Percentiles rank a stretch among this genome's conserved stretches.
Evolutionary conservation across 306 rosid genomes (phyloP).

Genomic region (Trichosanthes cucumerina): DNA sequence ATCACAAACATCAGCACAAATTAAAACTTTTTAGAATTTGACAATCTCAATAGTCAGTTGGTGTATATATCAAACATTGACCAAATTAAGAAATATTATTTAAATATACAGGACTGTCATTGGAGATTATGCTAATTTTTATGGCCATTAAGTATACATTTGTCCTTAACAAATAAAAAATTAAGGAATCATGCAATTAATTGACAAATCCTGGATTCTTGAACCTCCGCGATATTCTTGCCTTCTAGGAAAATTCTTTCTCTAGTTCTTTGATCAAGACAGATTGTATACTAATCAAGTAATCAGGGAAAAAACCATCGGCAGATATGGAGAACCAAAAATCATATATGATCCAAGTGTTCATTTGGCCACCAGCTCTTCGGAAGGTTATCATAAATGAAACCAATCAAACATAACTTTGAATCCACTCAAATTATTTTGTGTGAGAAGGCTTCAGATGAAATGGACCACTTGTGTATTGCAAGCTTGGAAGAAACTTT

Average conservation of each 20-base stretch:
- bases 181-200: background rate
- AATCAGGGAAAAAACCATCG: background rate
- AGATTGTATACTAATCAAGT: background rate
- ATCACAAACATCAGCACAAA: background rate
- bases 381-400: background rate
- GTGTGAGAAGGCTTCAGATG: background rate
- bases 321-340: background rate
- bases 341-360: background rate
- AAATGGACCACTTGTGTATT: background rate
- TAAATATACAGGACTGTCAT: background rate
- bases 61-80: background rate
- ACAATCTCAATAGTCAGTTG: background rate
- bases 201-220: background rate
- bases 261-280: background rate
- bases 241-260: background rate
- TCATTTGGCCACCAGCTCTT: background rate
- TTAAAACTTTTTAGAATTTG: background rate
- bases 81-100: background rate
- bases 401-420: background rate
- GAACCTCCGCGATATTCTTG: background rate
- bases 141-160: background rate
- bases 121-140: background rate
- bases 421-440: background rate
- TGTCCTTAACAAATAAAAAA: background rate
- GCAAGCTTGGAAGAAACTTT: background rate